These are phyloP conservation scores for Astrothelium subdiscretum DNA, from an alignment of 495 filamentous ascomycete genomes.

Conservation along the genomic window DNA sequence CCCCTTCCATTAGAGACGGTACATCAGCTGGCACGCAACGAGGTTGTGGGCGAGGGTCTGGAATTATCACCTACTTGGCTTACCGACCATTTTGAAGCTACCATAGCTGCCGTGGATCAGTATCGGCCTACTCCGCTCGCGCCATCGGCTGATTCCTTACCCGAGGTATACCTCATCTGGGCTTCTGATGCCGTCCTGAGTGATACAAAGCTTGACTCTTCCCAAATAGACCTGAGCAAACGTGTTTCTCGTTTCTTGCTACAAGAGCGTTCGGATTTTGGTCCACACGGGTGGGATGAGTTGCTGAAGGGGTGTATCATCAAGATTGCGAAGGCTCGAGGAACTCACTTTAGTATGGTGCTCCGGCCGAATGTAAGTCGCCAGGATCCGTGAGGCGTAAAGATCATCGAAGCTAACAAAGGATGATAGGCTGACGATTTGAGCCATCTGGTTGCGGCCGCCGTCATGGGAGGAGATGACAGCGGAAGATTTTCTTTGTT, in stretches of 20 bases:
- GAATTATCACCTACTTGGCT: conserved; percentile 23
- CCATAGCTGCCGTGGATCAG: conserved; percentile 15
- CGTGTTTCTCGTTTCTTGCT: conserved; percentile 15
- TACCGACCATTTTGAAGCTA: conserved; percentile 25
- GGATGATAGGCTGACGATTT: background rate
- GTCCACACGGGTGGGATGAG: conserved; percentile 13
- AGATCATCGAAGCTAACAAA: background rate
- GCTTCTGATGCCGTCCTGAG: conserved; percentile 13
- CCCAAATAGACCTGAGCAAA: conserved; percentile 9
- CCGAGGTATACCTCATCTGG: conserved; percentile 12
- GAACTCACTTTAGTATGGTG: background rate
- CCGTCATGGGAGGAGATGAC: background rate
- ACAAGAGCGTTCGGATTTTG: conserved; percentile 10
- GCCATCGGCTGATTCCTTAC: background rate
- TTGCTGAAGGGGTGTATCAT: conserved; percentile 6
- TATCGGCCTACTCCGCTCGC: conserved; percentile 16
- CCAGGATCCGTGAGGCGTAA: background rate
- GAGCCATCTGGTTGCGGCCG: background rate
- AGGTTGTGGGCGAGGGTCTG: conserved; percentile 10
- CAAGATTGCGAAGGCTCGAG: background rate
- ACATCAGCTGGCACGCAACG: conserved; percentile 7
- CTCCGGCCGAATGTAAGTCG: background rate
- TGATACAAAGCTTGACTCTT: conserved; percentile 8
- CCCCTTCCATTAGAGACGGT: conserved; percentile 10
- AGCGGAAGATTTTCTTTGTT: background rate